Base-by-base conservation (phyloP, 306 rosid species). In the Hippophae rhamnoides region DNA sequence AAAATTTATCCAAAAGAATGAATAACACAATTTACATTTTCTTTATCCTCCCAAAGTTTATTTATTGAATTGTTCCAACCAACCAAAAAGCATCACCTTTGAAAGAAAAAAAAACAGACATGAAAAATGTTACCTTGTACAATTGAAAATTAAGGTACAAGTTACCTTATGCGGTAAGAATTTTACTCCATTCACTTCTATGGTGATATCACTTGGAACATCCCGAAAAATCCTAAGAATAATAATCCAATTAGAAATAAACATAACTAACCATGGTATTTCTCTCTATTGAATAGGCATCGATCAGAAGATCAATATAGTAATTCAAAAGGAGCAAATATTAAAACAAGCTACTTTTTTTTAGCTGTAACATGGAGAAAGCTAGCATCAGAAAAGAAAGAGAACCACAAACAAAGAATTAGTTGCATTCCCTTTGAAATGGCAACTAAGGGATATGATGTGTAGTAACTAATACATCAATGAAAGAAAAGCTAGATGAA, bases 201-300 rank as follows among this genome's bases (percentile, higher is more conserved):
- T 80, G 47, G 83, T 89, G 64, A 93, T 86, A 70, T 93, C 99
- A 60, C 99, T 89, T 10, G 95, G 97, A 70, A 93, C 95, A 77
- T 93, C 99, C 7, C 94, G 95, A 68, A 93, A 93, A 69, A 93
- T 93, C 99, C 99, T 93, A 48, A 82, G 81, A 18, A 38, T 31
- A 57, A 58, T 41, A 60, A 61, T 50, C 51, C 67, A 69, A 69
- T 57, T 83, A 41, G 70, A 18, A 0, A 18, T 18, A 18, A 18
- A 18, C 23, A 18, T 18, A 18, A 18, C 23, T 18, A 18, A 18
- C 23, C 23, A 18, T 18, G 23, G 23, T 18, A 18, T 18, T 18
- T 18, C 23, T 18, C 23, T 18, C 23, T 18, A 18, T 18, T 18
- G 23, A 18, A 18, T 18, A 18, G 23, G 23, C 23, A 18, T 18